Evolutionary conservation across 2,329 filamentous ascomycete species (phyloP).

Genomic region (Xylaria sp.): DNA sequence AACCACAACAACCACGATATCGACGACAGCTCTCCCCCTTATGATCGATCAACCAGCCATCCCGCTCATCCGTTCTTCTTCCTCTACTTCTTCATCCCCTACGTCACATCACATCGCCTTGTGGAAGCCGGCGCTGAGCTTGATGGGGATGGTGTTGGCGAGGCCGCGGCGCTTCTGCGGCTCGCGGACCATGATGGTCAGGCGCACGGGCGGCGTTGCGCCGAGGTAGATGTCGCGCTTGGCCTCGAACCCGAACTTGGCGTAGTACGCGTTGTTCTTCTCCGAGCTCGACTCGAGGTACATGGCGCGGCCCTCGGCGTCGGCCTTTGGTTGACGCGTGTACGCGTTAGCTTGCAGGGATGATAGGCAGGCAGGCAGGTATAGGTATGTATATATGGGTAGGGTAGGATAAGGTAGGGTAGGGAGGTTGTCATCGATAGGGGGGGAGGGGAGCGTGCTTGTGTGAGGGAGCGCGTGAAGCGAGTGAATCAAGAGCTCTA

Average conservation of each 20-base stretch:
- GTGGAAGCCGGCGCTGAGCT: constrained; percentile 36
- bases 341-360: not conserved
- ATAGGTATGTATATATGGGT: not conserved
- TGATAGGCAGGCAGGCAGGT: too few relatives aligned
- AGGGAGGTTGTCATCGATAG: not conserved
- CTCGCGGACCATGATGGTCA: constrained; percentile 84
- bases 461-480: too few relatives aligned
- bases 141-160: constrained; percentile 40
- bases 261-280: constrained; percentile 71
- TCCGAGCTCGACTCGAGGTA: constrained; percentile 79
- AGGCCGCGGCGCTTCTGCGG: constrained; percentile 56
- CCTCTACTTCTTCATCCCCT: not conserved
- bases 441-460: not conserved
- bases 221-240: constrained; percentile 63
- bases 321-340: constrained; percentile 64
- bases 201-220: constrained; percentile 54
- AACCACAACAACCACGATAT: not conserved
- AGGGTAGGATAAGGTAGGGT: constrained; percentile 1
- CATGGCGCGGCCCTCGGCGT: constrained; percentile 66
- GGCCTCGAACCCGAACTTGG: constrained; percentile 72
- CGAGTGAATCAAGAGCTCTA: too few relatives aligned
- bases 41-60: not conserved
- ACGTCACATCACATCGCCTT: constrained; percentile 30
- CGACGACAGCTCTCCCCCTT: too few relatives aligned
- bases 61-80: not conserved